phyloP scores from a whole-genome alignment of 345 rosid species.

The Luvunga scandens region DNA sequence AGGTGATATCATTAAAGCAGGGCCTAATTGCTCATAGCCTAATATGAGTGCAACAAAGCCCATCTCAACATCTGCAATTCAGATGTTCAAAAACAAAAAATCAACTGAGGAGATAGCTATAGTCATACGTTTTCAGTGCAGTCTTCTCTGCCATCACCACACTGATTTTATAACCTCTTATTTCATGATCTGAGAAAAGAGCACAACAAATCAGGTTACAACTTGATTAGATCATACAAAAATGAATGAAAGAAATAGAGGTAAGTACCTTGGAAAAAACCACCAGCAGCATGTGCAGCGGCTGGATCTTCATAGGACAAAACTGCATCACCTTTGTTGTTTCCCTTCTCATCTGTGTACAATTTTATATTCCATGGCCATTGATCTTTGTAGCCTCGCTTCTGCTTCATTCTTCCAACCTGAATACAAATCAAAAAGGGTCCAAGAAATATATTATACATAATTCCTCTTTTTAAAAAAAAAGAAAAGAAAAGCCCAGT shows the following conservation, averaged over 20 bases:
- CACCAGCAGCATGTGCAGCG: slow-evolving; percentile 94
- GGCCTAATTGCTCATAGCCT: background rate
- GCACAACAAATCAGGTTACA: background rate
- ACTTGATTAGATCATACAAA: background rate
- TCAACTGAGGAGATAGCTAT: slow-evolving; percentile 44
- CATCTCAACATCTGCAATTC: slow-evolving; percentile 5
- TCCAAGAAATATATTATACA: background rate
- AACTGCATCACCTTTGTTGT: slow-evolving; percentile 86
- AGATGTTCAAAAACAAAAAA: background rate
- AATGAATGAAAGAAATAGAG: background rate
- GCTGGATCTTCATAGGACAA: slow-evolving; percentile 95
- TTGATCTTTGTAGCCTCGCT: slow-evolving; percentile 95
- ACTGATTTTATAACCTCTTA: slow-evolving; percentile 76
- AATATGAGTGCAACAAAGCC: background rate
- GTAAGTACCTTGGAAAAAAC: slow-evolving; percentile 70
- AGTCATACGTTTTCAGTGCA: slow-evolving; percentile 66
- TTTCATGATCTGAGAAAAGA: slow-evolving; percentile 58
- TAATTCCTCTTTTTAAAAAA: background rate
- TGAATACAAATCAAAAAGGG: slow-evolving; percentile 17
- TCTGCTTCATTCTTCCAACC: slow-evolving; percentile 98
- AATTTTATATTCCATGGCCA: slow-evolving; percentile 97
- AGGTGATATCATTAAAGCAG: background rate
- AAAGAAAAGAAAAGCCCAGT: background rate
- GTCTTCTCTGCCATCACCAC: slow-evolving; percentile 96
- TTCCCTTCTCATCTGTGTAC: slow-evolving; percentile 91